These are phyloP conservation scores for Diaporthe ampelina DNA, from an alignment of 2,329 filamentous ascomycete species.

Conservation along the genomic window DNA sequence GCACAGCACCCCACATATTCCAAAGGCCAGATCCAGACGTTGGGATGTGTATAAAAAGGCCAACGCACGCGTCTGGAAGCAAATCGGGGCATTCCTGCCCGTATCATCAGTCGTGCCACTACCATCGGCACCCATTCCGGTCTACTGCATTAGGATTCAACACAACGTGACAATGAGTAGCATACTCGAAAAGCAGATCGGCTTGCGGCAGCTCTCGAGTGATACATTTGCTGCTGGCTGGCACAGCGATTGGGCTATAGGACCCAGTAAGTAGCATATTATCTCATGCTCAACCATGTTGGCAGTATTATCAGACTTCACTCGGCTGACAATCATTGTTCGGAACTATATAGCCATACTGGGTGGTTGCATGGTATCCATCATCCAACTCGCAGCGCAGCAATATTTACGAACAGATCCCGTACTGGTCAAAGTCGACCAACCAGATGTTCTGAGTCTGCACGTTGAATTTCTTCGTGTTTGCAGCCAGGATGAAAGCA, in stretches of 20 bases:
- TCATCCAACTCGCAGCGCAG: slow-evolving; percentile 44
- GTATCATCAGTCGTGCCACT: no score
- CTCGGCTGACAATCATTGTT: not conserved
- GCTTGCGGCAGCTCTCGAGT: slow-evolving; percentile 37
- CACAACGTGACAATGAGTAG: slow-evolving; percentile 12
- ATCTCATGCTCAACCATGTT: not conserved
- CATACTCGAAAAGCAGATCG: slow-evolving; percentile 44
- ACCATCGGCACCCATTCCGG: no score
- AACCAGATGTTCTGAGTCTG: slow-evolving; percentile 46
- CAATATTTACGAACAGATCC: slow-evolving; percentile 44
- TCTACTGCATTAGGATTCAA: not conserved
- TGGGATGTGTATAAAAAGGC: no score
- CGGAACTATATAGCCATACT: slow-evolving; percentile 40
- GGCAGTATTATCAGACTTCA: not conserved
- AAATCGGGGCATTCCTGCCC: no score
- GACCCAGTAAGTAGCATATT: slow-evolving; percentile 38
- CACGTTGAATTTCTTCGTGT: slow-evolving; percentile 48
- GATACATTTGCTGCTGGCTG: slow-evolving; percentile 43
- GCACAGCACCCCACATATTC: no score
- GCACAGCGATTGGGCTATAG: slow-evolving; percentile 45
- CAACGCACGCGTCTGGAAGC: no score
- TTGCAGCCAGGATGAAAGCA: slow-evolving; percentile 44
- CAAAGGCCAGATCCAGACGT: no score
- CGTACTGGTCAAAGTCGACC: slow-evolving; percentile 38
- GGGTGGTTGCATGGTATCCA: slow-evolving; percentile 46